Evolutionary conservation across 1,139 yeast species (phyloP).

Genomic region (Ogataea hybrid): DNA sequence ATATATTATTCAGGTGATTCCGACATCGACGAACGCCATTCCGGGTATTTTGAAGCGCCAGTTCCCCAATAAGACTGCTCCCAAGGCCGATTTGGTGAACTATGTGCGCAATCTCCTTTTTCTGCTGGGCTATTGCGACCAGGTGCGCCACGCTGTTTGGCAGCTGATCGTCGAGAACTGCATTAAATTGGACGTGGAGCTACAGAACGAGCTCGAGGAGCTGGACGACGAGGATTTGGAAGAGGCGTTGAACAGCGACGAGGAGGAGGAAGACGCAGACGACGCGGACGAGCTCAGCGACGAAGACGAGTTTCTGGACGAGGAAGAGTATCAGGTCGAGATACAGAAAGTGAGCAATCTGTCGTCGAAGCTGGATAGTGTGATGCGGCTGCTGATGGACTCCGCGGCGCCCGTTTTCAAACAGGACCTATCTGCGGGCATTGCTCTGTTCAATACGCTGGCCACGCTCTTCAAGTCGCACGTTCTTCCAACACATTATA

Average conservation of each 20-base stretch:
- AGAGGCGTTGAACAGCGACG: conserved; percentile 27
- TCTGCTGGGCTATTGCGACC: conserved; percentile 68
- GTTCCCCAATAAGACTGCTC: conserved; percentile 80
- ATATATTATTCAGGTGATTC: conserved; percentile 67
- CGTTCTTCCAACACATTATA: conserved; percentile 87
- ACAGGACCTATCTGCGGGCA: conserved; percentile 54
- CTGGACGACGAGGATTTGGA: conserved; percentile 55
- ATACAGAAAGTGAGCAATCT: conserved; percentile 56
- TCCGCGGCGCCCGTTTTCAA: conserved; percentile 52
- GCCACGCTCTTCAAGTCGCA: conserved; percentile 77
- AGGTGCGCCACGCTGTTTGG: conserved; percentile 74
- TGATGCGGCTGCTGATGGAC: conserved; percentile 54
- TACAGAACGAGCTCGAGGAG: conserved; percentile 85
- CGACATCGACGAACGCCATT: conserved; percentile 72
- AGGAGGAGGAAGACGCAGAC: conserved; percentile 35
- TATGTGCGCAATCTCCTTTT: conserved; percentile 65
- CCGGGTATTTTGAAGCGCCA: conserved; percentile 53
- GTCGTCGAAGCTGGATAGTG: conserved; percentile 66
- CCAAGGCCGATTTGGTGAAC: conserved; percentile 51
- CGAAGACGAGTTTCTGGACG: conserved; percentile 34
- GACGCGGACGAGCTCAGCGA: conserved; percentile 37
- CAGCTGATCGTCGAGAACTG: conserved; percentile 73
- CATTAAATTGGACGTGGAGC: conserved; percentile 89
- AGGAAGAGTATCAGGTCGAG: conserved; percentile 37
- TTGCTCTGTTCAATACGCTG: conserved; percentile 72